Evolutionary conservation across 257 asterid genomes (phyloP).

Genomic region (Scutellaria minor): DNA sequence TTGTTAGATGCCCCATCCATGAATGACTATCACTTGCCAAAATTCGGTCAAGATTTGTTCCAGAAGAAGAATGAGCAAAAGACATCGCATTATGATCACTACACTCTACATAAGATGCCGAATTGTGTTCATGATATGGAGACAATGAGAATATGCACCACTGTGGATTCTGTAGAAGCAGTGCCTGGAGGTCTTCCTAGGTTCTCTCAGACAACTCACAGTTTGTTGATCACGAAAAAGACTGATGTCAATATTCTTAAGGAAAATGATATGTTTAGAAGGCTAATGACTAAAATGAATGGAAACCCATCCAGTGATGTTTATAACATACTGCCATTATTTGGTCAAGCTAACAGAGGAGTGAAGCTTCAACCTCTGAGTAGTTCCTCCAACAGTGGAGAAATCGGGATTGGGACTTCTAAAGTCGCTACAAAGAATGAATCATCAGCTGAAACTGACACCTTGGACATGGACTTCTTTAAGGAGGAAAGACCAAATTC

Average conservation of each 20-base stretch:
- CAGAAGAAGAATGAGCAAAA: constrained; percentile 33
- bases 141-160: constrained; percentile 56
- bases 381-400: constrained; percentile 45
- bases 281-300: constrained; percentile 34
- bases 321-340: constrained; percentile 36
- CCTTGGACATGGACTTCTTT: constrained; percentile 54
- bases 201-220: constrained; percentile 60
- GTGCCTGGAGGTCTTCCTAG: constrained; percentile 42
- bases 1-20: constrained; percentile 38
- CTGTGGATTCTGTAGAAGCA: constrained; percentile 48
- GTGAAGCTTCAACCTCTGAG: constrained; percentile 48
- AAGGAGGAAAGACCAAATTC: constrained; percentile 45
- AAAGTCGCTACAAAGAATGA: constrained; percentile 51
- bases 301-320: constrained; percentile 38
- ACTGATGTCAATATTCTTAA: constrained; percentile 42
- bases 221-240: constrained; percentile 48
- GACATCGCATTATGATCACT: constrained; percentile 25
- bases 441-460: constrained; percentile 78
- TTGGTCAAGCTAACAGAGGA: constrained; percentile 44
- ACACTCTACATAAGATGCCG: constrained; percentile 44
- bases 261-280: constrained; percentile 40
- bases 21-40: not conserved
- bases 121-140: constrained; percentile 42
- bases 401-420: constrained; percentile 35
- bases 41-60: constrained; percentile 36